Conservation (phyloP, 2,329 filamentous ascomycete genomes). For the Dactylellina parvicollis region DNA sequence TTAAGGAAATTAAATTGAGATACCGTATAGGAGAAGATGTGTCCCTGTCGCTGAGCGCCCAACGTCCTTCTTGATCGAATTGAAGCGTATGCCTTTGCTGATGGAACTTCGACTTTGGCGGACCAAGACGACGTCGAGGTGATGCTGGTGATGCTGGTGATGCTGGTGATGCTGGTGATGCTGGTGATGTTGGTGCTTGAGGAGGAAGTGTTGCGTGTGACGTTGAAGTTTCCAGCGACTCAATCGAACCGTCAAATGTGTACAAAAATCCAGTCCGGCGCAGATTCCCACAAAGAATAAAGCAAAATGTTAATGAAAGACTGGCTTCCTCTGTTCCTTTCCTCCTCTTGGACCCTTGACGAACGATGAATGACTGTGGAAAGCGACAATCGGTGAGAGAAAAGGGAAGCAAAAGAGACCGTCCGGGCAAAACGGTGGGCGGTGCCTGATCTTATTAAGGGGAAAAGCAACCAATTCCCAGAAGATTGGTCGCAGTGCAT, state of each 20-base stretch:
- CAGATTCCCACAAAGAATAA: constrained; percentile 40
- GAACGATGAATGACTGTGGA: constrained; percentile 5
- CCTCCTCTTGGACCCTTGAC: constrained; percentile 18
- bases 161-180: neutral
- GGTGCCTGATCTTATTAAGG: constrained; percentile 36
- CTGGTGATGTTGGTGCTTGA: constrained; percentile 3
- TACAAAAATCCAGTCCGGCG: constrained; percentile 37
- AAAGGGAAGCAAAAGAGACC: constrained; percentile 32
- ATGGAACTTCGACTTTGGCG: neutral
- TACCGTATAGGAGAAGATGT: neutral
- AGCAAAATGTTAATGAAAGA: constrained; percentile 53
- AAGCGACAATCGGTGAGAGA: constrained; percentile 43
- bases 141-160: too few relatives aligned
- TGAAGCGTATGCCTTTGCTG: neutral
- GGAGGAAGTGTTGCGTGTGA: constrained; percentile 20
- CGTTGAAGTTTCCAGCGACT: constrained; percentile 39
- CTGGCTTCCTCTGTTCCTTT: constrained; percentile 34
- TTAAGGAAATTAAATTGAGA: neutral
- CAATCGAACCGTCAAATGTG: constrained; percentile 11
- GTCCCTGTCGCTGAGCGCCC: neutral
- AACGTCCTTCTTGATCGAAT: neutral
- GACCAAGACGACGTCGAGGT: neutral
- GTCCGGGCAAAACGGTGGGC: constrained; percentile 22
- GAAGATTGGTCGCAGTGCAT: constrained; percentile 1
- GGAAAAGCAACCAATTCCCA: constrained; percentile 37